phyloP scores from a whole-genome alignment of 306 rosid species.

The Malus sylvestris region DNA sequence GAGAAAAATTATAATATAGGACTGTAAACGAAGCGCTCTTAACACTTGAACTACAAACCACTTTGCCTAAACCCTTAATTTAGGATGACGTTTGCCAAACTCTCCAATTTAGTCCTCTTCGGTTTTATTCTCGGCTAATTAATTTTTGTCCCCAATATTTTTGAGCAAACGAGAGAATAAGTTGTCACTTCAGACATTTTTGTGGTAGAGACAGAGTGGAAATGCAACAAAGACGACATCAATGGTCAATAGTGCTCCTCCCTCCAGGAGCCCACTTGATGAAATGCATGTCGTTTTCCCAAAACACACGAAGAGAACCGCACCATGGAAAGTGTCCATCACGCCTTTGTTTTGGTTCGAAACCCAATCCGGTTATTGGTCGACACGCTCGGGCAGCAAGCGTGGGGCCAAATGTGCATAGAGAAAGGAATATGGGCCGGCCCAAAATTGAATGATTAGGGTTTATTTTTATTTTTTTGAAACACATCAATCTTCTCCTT shows the following conservation, averaged over 20 bases:
- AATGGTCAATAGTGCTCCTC: conserved; percentile 16
- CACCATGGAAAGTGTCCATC: not conserved
- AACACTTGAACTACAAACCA: too few species aligned
- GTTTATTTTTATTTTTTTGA: not conserved
- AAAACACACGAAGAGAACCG: not conserved
- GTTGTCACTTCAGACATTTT: conserved; percentile 46
- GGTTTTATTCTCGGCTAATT: not conserved
- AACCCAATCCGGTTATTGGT: not conserved
- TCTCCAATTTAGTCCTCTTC: not conserved
- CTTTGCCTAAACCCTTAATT: too few species aligned
- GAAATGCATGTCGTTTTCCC: conserved; percentile 45
- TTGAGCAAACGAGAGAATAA: conserved; percentile 16
- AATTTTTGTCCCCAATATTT: not conserved
- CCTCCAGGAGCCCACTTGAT: conserved; percentile 47
- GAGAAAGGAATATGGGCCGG: conserved; percentile 41
- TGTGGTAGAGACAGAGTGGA: conserved; percentile 21
- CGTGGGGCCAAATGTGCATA: not conserved
- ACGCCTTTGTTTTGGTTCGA: not conserved
- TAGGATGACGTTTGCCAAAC: not conserved
- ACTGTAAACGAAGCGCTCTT: too few species aligned
- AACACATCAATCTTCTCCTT: not conserved
- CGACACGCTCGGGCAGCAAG: not conserved
- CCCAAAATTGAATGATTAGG: conserved; percentile 41
- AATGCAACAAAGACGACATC: conserved; percentile 38
- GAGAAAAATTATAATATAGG: too few species aligned